A percentile compares a stretch with the other conserved stretches of the same genome.
Conservation (phyloP, 1,284 basidiomycete genomes). For the Tetrapyrgos nigripes region DNA sequence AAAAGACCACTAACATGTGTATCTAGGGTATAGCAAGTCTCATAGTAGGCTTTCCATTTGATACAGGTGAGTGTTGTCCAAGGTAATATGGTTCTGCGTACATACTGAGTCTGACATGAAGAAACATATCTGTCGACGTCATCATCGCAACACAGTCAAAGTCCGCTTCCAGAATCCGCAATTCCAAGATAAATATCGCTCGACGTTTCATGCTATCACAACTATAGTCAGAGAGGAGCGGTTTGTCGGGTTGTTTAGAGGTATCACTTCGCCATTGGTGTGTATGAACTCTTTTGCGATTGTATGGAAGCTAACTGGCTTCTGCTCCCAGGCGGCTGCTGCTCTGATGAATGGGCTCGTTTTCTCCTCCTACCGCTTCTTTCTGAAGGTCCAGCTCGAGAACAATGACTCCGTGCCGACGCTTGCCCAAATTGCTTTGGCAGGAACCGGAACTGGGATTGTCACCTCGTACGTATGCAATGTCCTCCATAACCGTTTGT, state of each 20-base stretch:
- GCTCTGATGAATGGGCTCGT: conserved; percentile 79
- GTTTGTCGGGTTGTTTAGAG: conserved; percentile 72
- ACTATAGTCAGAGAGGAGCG: conserved; percentile 74
- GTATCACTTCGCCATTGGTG: conserved; percentile 75
- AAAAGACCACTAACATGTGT: neutral
- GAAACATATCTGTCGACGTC: neutral
- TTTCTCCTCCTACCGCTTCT: conserved; percentile 76
- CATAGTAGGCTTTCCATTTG: conserved; percentile 74
- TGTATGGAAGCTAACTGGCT: neutral
- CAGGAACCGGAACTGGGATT: conserved; percentile 80
- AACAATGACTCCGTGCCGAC: conserved; percentile 55
- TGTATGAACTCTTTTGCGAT: conserved; percentile 23
- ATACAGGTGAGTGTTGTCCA: conserved; percentile 60
- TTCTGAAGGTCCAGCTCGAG: conserved; percentile 65
- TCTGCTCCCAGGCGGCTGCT: conserved; percentile 59
- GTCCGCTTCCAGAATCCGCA: conserved; percentile 75
- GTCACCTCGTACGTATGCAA: conserved; percentile 71
- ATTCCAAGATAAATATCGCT: conserved; percentile 59
- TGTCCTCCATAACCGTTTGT: neutral
- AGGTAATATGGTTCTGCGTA: neutral
- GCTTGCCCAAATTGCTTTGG: conserved; percentile 73
- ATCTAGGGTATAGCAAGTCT: conserved; percentile 65
- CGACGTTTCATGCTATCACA: conserved; percentile 64
- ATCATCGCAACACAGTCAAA: conserved; percentile 58
- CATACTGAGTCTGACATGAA: neutral